These are phyloP conservation scores for Ricinus communis DNA, from an alignment of 345 rosid genomes.

Conservation along the genomic window DNA sequence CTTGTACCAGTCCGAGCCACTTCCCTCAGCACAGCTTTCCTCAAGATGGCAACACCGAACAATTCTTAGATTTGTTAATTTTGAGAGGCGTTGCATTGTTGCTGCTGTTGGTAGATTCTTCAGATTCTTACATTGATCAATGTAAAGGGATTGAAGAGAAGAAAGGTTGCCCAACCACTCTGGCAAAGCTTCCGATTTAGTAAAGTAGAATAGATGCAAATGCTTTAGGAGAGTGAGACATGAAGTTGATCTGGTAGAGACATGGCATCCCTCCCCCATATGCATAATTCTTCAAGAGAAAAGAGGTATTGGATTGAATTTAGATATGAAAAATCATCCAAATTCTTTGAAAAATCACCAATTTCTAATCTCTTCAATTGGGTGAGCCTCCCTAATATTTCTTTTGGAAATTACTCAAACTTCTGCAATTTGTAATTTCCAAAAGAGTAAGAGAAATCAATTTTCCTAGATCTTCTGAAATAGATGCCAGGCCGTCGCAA, in stretches of 20 bases:
- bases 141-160: background rate
- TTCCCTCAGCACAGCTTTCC: no score
- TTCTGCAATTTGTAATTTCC: background rate
- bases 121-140: background rate
- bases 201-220: background rate
- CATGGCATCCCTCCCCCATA: background rate
- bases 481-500: background rate
- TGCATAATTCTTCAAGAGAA: background rate
- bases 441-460: background rate
- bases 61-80: background rate
- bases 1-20: no score
- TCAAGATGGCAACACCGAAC: no score
- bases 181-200: constrained; percentile 4
- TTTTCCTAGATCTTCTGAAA: background rate
- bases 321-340: background rate
- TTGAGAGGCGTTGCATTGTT: background rate
- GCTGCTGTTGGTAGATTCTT: background rate
- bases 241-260: background rate
- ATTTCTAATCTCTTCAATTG: background rate
- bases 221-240: constrained; percentile 9
- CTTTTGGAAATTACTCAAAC: background rate
- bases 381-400: background rate
- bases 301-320: background rate
- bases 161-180: constrained; percentile 7
- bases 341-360: background rate